These are phyloP conservation scores for Sporothrix pallida DNA, from an alignment of 2,329 filamentous ascomycete species.

Conservation along the genomic window DNA sequence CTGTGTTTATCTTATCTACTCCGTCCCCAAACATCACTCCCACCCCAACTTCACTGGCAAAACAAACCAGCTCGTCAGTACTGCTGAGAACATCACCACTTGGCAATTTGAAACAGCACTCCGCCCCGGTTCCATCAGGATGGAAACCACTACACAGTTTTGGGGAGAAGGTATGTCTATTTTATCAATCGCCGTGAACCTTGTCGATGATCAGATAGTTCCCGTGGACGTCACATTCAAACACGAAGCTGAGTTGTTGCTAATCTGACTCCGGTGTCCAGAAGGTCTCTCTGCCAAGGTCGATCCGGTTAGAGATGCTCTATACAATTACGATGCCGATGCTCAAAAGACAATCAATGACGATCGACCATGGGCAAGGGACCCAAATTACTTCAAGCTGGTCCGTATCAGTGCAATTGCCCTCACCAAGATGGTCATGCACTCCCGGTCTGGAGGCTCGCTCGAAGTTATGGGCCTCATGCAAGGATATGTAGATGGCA, in stretches of 20 bases:
- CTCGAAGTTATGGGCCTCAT: slow-evolving; percentile 98
- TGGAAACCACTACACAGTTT: slow-evolving; percentile 63
- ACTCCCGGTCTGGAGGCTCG: slow-evolving; percentile 89
- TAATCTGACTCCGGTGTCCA: background rate
- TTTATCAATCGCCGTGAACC: background rate
- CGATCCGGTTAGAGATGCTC: slow-evolving; percentile 84
- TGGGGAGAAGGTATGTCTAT: slow-evolving; percentile 56
- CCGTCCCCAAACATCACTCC: too few species aligned
- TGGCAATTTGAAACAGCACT: background rate
- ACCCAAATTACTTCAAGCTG: slow-evolving; percentile 88
- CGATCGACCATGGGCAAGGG: slow-evolving; percentile 74
- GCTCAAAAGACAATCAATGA: slow-evolving; percentile 70
- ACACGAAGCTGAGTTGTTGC: background rate
- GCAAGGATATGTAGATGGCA: slow-evolving; percentile 88
- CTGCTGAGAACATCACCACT: background rate
- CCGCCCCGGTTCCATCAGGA: slow-evolving; percentile 39
- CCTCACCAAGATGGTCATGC: slow-evolving; percentile 98
- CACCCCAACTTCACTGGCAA: too few species aligned
- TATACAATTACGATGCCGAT: slow-evolving; percentile 79
- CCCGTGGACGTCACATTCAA: too few species aligned
- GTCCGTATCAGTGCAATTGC: slow-evolving; percentile 94
- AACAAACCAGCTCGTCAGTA: too few species aligned
- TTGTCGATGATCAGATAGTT: background rate
- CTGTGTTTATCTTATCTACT: slow-evolving; percentile 22
- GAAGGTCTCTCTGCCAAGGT: slow-evolving; percentile 89